Evolutionary conservation across 306 rosid genomes (phyloP).

Genomic region (Vigna angularis): DNA sequence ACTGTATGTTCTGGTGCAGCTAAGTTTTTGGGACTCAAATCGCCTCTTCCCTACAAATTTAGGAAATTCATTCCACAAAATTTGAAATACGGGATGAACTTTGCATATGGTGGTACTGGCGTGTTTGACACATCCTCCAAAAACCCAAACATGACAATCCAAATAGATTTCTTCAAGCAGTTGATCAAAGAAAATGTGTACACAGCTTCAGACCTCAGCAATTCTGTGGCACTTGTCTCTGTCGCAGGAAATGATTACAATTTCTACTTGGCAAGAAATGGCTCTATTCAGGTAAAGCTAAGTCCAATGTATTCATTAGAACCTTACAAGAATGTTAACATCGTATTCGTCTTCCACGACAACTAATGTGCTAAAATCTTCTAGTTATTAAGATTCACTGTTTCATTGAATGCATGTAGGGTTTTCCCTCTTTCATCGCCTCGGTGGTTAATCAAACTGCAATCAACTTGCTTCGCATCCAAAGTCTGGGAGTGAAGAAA

Average conservation of each 20-base stretch:
- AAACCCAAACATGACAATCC: constrained; percentile 72
- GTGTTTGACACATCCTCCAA: constrained; percentile 57
- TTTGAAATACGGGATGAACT: constrained; percentile 77
- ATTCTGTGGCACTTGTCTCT: constrained; percentile 65
- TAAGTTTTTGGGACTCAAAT: constrained; percentile 57
- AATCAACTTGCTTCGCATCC: constrained; percentile 58
- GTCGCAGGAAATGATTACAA: constrained; percentile 75
- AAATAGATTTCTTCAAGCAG: constrained; percentile 57
- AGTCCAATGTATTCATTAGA: background rate
- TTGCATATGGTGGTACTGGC: constrained; percentile 81
- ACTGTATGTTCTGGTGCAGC: constrained; percentile 44
- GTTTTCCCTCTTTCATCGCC: constrained; percentile 50
- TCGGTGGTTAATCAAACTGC: constrained; percentile 59
- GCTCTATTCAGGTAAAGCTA: constrained; percentile 42
- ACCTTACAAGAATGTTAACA: no score
- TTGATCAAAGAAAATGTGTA: constrained; percentile 53
- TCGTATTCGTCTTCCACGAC: no score
- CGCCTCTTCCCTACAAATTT: constrained; percentile 68
- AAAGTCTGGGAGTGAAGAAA: constrained; percentile 64
- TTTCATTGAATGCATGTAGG: constrained; percentile 21
- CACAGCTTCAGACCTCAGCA: constrained; percentile 48
- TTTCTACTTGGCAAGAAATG: constrained; percentile 42
- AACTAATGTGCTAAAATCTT: no score
- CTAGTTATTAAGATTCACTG: no score
- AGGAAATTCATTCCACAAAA: constrained; percentile 42